Evolutionary conservation across 1,284 basidiomycete species (phyloP).

Genomic region (Vanrija sp.): DNA sequence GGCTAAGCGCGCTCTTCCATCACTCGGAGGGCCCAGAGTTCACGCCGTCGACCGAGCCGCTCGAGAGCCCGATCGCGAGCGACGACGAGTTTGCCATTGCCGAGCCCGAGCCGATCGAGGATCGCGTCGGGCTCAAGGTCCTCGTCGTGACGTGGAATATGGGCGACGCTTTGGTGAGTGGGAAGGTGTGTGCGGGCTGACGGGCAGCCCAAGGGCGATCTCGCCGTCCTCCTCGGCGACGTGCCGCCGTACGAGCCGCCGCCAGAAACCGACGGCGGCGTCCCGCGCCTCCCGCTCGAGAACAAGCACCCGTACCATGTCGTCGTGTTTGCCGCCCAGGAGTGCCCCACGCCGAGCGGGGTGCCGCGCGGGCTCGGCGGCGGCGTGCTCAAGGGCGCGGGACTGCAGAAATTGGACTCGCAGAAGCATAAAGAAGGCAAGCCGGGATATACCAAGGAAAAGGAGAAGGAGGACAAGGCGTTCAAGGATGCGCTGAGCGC

Average conservation of each 20-base stretch:
- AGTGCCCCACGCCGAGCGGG: slow-evolving; percentile 47
- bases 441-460: slow-evolving; percentile 10
- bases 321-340: slow-evolving; percentile 53
- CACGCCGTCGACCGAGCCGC: background rate
- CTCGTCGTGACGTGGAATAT: slow-evolving; percentile 55
- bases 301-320: slow-evolving; percentile 53
- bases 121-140: slow-evolving; percentile 50
- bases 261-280: slow-evolving; percentile 7
- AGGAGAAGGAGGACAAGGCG: slow-evolving; percentile 18
- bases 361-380: slow-evolving; percentile 47
- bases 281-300: slow-evolving; percentile 33
- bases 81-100: background rate
- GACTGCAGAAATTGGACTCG: slow-evolving; percentile 23
- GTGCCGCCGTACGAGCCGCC: slow-evolving; percentile 47
- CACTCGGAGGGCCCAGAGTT: background rate
- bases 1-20: slow-evolving; percentile 21
- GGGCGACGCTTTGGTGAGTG: slow-evolving; percentile 50
- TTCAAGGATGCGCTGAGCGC: background rate
- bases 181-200: background rate
- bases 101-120: slow-evolving; percentile 12
- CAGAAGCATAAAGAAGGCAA: slow-evolving; percentile 12
- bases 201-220: slow-evolving; percentile 50
- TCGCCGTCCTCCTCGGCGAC: slow-evolving; percentile 51
- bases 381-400: slow-evolving; percentile 46
- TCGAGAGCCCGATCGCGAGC: background rate